Evolutionary conservation across 495 filamentous ascomycete species (phyloP), one percentile per base, ranked within the genome.

Genomic region (Hypoxylon subgilvum): DNA sequence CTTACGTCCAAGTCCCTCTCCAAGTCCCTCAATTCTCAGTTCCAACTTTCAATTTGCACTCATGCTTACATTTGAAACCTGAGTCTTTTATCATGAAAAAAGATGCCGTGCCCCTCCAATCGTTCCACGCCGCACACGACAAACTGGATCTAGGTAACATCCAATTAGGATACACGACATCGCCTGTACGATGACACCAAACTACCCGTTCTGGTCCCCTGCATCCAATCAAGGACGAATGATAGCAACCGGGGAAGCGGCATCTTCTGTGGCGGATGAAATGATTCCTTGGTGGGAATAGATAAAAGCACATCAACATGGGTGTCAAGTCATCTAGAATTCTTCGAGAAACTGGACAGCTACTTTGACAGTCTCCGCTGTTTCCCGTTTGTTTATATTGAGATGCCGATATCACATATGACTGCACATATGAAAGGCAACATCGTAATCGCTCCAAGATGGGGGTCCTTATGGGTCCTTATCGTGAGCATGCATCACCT

Each of bases 61-160:
- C 1, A 28, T 39, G 12, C 18, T 21, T 22, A 16, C n/a, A n/a
- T n/a, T n/a, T n/a, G n/a, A n/a, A n/a, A n/a, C 38, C 18, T 50
- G 40, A 31, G 31, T 45, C 39, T 58, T 31, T 53, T 50, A 30
- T 45, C 14, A 47, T n/a, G n/a, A n/a, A n/a, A n/a, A n/a, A n/a
- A n/a, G n/a, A n/a, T n/a, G n/a, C n/a, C n/a, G n/a, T n/a, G n/a
- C n/a, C n/a, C n/a, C n/a, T n/a, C n/a, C n/a, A n/a, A n/a, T 31
- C 42, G 59, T 57, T 32, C 36, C 35, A 63, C 52, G 47, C 28
- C 18, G 42, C 36, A 52, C 48, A 57, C 48, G 52, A 57, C 49
- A 50, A 30, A 39, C 61, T 38, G 49, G 53, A 58, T 58, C 61
- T 64, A 40, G 31, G 61, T 64, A 59, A 50, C 48, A 38, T 35